phyloP scores from a whole-genome alignment of 805 yeast species.

The Candida oleophila region DNA sequence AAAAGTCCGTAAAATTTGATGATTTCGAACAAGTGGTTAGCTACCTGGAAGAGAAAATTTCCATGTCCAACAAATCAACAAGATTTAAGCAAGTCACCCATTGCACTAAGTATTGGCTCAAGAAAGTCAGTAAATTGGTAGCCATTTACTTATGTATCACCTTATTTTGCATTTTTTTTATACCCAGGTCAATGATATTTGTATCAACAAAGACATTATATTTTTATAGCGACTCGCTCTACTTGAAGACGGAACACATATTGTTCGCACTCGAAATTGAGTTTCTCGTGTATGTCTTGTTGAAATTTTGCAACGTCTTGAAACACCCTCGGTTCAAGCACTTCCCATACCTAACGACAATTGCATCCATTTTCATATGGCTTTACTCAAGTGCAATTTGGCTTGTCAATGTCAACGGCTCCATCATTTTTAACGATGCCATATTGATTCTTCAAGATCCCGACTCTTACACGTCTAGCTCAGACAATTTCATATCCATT shows the following conservation, averaged over 20 bases:
- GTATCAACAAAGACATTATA: background rate
- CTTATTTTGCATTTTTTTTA: background rate
- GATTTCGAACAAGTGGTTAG: slow-evolving; percentile 13
- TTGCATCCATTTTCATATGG: slow-evolving; percentile 21
- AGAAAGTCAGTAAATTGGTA: slow-evolving; percentile 8
- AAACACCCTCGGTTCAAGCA: slow-evolving; percentile 12
- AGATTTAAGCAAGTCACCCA: no score
- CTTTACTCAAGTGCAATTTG: slow-evolving; percentile 19
- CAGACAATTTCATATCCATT: background rate
- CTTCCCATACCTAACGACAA: slow-evolving; percentile 15
- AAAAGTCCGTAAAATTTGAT: slow-evolving; percentile 18
- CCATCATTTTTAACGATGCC: slow-evolving; percentile 19
- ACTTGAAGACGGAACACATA: slow-evolving; percentile 1
- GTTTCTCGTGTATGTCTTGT: background rate
- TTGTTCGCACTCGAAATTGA: background rate
- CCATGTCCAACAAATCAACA: no score
- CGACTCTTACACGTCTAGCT: background rate
- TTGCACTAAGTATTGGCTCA: background rate
- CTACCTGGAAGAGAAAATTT: slow-evolving; percentile 9
- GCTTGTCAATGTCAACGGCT: slow-evolving; percentile 8
- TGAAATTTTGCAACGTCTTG: slow-evolving; percentile 8
- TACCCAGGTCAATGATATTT: background rate
- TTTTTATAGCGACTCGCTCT: background rate
- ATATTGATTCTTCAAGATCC: background rate
- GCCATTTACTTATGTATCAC: slow-evolving; percentile 10